Evolutionary conservation across 2,329 filamentous ascomycete genomes (phyloP), one percentile per base, ranked within the genome.

Genomic region (Talaromyces funiculosus): DNA sequence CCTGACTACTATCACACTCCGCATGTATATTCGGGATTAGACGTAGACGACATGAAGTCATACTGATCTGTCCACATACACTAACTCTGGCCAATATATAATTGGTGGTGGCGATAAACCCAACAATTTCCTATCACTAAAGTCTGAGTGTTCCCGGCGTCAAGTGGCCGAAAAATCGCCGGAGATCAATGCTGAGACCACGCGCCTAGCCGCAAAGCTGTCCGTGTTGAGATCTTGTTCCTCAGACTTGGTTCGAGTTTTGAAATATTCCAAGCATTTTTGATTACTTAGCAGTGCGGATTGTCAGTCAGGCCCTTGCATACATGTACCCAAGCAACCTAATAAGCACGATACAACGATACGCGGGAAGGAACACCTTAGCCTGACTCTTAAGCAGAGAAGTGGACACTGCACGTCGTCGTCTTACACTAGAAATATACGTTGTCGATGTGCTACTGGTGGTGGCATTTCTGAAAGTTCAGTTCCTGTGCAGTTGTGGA

Each of bases 261-360:
- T n/a, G n/a, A n/a, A n/a, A n/a, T n/a, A n/a, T n/a, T n/a, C n/a
- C n/a, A n/a, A n/a, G n/a, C n/a, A n/a, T n/a, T n/a, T n/a, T n/a
- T n/a, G n/a, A n/a, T 47, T 24, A 26, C 20, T 45, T 45, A 35
- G 20, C 10, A 24, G 4, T 14, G 6, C 4, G 24, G 26, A 47
- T 47, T 22, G 43, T 29, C 24, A 47, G 43, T n/a, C 24, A 47
- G 54, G 40, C 54, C 54, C 54, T 57, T 45, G 54, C 54, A 57
- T 57, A 42, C 31, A 16, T 18, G 16, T 16, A 42, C 22, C 29
- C 22, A 47, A 26, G 43, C 24, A 43, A 43, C 43, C 43, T 26
- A 29, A 22, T 47, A 26, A 26, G 16, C 47, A 51, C 47, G 47
- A 51, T 49, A 51, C 26, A 26, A 51, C 47, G 47, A 51, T 49